Percentiles rank a stretch among this genome's conserved stretches.
phyloP scores from a whole-genome alignment of 2,329 filamentous ascomycete genomes.

The Verticillium nubilum region DNA sequence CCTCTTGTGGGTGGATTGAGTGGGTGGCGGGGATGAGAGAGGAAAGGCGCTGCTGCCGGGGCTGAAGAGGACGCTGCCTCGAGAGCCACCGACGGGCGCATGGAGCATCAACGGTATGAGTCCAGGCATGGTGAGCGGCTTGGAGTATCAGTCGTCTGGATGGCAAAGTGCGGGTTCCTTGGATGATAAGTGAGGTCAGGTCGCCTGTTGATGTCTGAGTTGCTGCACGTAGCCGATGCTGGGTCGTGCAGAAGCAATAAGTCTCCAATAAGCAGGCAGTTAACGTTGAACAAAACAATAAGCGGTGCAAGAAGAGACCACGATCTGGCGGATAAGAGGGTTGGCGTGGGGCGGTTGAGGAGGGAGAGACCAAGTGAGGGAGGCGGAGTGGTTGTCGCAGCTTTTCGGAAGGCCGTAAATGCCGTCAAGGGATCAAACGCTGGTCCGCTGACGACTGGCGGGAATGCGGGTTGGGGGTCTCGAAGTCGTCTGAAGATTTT shows the following conservation, averaged over 20 bases:
- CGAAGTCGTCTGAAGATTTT: not conserved
- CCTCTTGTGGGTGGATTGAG: constrained; percentile 2
- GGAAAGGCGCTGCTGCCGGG: constrained; percentile 7
- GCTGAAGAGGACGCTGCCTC: constrained; percentile 13
- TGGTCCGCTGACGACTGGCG: not conserved
- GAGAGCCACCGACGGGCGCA: constrained; percentile 11
- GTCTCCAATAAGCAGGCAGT: not conserved
- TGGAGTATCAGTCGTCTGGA: not conserved
- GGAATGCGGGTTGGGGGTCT: not conserved
- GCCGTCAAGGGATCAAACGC: not conserved
- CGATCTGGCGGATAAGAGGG: not conserved
- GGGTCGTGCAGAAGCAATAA: not conserved
- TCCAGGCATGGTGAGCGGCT: constrained; percentile 18
- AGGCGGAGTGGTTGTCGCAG: not conserved
- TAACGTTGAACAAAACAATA: not conserved
- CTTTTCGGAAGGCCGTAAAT: not conserved
- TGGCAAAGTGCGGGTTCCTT: not conserved
- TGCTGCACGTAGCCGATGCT: not conserved
- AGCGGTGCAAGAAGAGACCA: not conserved
- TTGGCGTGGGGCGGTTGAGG: not conserved
- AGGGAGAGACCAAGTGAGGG: not conserved
- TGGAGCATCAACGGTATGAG: constrained; percentile 25
- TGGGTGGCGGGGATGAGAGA: not conserved
- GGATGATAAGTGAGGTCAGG: not conserved
- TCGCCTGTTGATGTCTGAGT: constrained; percentile 9